phyloP scores from a whole-genome alignment of 768 basidiomycete species.

The Lyophyllum atratum region DNA sequence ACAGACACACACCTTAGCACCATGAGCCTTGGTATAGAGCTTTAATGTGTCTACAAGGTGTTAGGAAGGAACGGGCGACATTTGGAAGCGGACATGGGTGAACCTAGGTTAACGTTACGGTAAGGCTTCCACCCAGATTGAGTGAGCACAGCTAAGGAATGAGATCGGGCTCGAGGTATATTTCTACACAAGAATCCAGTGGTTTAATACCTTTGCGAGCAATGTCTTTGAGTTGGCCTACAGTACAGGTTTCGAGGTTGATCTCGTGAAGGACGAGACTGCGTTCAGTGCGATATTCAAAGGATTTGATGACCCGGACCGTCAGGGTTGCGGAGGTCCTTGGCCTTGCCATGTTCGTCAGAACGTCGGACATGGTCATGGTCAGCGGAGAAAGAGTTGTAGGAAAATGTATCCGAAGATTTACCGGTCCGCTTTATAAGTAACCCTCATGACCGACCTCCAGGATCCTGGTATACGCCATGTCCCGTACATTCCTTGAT shows the following conservation, averaged over 20 bases:
- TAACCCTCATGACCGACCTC: not conserved
- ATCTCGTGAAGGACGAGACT: constrained; percentile 82
- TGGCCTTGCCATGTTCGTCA: constrained; percentile 69
- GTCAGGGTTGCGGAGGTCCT: constrained; percentile 83
- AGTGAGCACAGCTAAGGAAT: constrained; percentile 62
- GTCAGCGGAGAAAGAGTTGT: not conserved
- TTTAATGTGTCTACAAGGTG: constrained; percentile 80
- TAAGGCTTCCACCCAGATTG: constrained; percentile 90
- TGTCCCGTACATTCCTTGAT: constrained; percentile 49
- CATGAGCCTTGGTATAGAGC: constrained; percentile 92
- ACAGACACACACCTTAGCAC: constrained; percentile 72
- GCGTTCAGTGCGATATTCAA: constrained; percentile 88
- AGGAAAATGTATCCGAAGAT: constrained; percentile 8
- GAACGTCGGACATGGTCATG: constrained; percentile 35
- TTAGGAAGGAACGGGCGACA: constrained; percentile 3
- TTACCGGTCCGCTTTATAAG: constrained; percentile 5
- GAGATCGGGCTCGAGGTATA: constrained; percentile 8
- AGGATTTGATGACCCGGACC: constrained; percentile 92
- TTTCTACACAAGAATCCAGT: constrained; percentile 8
- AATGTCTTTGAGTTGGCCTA: constrained; percentile 74
- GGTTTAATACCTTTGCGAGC: constrained; percentile 59
- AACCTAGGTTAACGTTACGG: constrained; percentile 71
- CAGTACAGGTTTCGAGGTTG: constrained; percentile 79
- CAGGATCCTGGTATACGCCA: constrained; percentile 10
- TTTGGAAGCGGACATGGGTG: constrained; percentile 5